Conservation (phyloP, 768 basidiomycete species). For the Pleurotus pulmonarius region DNA sequence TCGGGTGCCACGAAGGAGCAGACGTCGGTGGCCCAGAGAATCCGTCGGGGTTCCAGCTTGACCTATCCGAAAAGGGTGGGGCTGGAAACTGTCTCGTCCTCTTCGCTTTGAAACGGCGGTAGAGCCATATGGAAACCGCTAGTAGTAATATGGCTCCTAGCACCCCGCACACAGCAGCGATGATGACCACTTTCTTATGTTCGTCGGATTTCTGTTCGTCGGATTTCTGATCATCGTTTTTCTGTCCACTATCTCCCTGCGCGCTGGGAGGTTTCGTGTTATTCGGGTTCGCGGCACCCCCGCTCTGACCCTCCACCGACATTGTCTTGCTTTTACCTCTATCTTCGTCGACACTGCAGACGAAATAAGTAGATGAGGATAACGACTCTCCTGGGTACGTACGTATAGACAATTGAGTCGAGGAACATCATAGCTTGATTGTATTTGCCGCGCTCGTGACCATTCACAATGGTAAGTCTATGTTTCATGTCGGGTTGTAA, state of each 20-base stretch:
- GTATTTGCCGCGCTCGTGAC: not conserved
- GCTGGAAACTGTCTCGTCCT: not conserved
- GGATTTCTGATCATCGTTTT: not conserved
- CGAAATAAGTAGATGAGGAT: not conserved
- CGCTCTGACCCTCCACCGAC: too few relatives aligned
- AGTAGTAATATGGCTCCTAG: not conserved
- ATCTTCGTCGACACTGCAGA: not conserved
- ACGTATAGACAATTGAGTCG: constrained; percentile 3
- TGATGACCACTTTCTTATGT: not conserved
- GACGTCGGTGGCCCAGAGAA: not conserved
- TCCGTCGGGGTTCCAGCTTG: not conserved
- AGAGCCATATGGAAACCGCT: not conserved
- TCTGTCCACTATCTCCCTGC: not conserved
- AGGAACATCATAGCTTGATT: not conserved
- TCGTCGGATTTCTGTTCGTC: not conserved
- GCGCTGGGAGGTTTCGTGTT: too few relatives aligned
- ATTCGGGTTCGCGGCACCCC: too few relatives aligned
- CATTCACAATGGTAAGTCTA: not conserved
- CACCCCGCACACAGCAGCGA: not conserved
- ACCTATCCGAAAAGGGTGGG: not conserved
- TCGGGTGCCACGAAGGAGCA: not conserved
- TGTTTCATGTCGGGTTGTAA: not conserved
- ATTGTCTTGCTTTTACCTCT: too few relatives aligned
- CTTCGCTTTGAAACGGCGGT: not conserved
- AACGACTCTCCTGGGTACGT: not conserved